A percentile compares a stretch with the other conserved stretches of the same genome.
phyloP scores from a whole-genome alignment of 192 early-diverging fungal species.

The Podila verticillata region DNA sequence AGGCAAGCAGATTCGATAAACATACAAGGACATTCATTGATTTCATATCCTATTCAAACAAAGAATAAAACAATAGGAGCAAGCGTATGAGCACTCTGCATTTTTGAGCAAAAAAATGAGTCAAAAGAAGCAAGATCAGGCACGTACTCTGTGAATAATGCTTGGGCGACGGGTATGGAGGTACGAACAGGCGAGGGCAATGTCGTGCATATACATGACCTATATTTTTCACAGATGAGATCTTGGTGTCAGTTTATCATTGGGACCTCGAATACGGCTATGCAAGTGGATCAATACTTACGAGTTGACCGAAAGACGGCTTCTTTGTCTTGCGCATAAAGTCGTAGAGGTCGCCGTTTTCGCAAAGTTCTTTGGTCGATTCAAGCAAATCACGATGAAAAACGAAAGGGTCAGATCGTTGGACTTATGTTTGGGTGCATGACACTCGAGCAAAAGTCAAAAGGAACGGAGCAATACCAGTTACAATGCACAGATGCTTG shows the following conservation, averaged over 20 bases:
- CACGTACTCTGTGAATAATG: slow-evolving; percentile 74
- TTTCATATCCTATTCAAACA: slow-evolving; percentile 67
- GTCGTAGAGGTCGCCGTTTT: slow-evolving; percentile 81
- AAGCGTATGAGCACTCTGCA: not conserved
- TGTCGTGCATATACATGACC: slow-evolving; percentile 84
- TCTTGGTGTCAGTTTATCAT: too few species aligned
- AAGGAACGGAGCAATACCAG: slow-evolving; percentile 22
- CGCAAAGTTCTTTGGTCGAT: slow-evolving; percentile 67
- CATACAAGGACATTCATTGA: slow-evolving; percentile 79
- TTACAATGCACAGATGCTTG: slow-evolving; percentile 75
- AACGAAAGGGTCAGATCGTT: not conserved
- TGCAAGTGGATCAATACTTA: slow-evolving; percentile 9
- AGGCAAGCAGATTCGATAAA: not conserved
- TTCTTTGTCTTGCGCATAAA: slow-evolving; percentile 72
- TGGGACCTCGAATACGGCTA: not conserved
- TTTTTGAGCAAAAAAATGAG: not conserved
- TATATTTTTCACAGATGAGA: slow-evolving; percentile 8
- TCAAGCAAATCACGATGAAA: not conserved
- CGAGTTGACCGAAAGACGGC: slow-evolving; percentile 72
- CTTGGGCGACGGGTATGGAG: slow-evolving; percentile 76
- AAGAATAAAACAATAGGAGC: not conserved
- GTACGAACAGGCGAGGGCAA: slow-evolving; percentile 78
- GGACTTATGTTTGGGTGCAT: too few species aligned
- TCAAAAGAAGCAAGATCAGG: too few species aligned
- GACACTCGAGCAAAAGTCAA: too few species aligned